These are phyloP conservation scores for Metarhizium humberi DNA, from an alignment of 2,329 filamentous ascomycete genomes.

Conservation along the genomic window DNA sequence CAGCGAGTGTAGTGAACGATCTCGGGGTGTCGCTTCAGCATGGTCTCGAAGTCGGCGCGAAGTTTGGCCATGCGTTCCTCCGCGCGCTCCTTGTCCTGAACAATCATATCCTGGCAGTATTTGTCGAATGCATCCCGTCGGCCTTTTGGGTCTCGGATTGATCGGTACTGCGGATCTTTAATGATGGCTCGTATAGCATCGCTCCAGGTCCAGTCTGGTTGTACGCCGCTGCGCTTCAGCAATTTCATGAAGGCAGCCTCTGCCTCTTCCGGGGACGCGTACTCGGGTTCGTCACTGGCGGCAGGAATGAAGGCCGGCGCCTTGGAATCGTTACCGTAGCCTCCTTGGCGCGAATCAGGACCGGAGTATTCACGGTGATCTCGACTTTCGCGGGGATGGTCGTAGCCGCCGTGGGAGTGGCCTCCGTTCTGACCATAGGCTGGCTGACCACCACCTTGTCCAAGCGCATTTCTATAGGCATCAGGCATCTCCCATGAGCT, in stretches of 20 bases:
- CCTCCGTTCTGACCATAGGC: slow-evolving; percentile 35
- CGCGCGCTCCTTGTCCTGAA: slow-evolving; percentile 88
- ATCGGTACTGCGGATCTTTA: slow-evolving; percentile 85
- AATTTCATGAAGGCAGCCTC: slow-evolving; percentile 91
- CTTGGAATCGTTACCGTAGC: slow-evolving; percentile 45
- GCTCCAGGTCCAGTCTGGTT: slow-evolving; percentile 89
- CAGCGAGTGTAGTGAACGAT: slow-evolving; percentile 96
- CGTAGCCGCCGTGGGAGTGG: slow-evolving; percentile 24
- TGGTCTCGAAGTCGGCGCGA: slow-evolving; percentile 86
- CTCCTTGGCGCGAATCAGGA: slow-evolving; percentile 49
- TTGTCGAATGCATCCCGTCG: slow-evolving; percentile 89
- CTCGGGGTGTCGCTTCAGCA: slow-evolving; percentile 93
- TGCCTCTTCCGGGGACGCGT: slow-evolving; percentile 72
- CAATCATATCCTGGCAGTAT: slow-evolving; percentile 80
- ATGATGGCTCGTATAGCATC: slow-evolving; percentile 79
- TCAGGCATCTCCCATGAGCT: slow-evolving; percentile 95
- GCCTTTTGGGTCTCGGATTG: slow-evolving; percentile 86
- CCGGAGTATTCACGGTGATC: slow-evolving; percentile 25
- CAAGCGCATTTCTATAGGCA: slow-evolving; percentile 65
- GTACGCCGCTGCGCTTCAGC: slow-evolving; percentile 73
- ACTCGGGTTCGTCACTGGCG: slow-evolving; percentile 65
- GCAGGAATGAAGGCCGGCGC: slow-evolving; percentile 53
- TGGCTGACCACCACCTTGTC: slow-evolving; percentile 16
- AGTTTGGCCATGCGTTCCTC: slow-evolving; percentile 90
- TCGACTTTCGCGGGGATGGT: slow-evolving; percentile 30